These are phyloP conservation scores for Paraphaeosphaeria sporulosa DNA, from an alignment of 2,329 filamentous ascomycete species.

Conservation along the genomic window DNA sequence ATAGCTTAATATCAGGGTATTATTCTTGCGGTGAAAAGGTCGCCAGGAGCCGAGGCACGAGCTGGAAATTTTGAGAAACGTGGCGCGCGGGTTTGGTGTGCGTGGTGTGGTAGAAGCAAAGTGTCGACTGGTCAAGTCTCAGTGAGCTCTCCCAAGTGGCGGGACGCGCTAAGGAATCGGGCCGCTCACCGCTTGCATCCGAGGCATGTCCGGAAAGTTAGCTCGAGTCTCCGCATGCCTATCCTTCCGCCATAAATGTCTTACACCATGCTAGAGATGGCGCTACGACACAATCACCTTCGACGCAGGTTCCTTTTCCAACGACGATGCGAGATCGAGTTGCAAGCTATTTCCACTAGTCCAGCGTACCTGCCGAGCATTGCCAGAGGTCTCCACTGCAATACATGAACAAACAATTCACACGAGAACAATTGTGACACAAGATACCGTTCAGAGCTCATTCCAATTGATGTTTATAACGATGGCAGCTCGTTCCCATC, in stretches of 20 bases:
- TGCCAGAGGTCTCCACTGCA: too few species aligned
- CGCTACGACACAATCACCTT: background rate
- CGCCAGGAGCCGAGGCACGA: background rate
- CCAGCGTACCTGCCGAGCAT: background rate
- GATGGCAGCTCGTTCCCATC: background rate
- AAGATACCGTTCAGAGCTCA: too few species aligned
- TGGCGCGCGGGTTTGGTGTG: constrained; percentile 11
- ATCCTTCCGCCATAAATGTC: background rate
- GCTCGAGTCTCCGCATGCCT: background rate
- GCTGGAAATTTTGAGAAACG: background rate
- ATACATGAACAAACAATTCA: too few species aligned
- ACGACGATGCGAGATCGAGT: background rate
- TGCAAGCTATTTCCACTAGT: background rate
- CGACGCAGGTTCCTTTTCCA: background rate
- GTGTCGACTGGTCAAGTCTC: constrained; percentile 22
- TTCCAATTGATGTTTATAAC: too few species aligned
- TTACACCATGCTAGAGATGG: background rate
- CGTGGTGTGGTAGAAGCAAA: constrained; percentile 31
- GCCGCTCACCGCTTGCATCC: constrained; percentile 8
- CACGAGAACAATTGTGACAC: too few species aligned
- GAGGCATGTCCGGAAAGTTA: background rate
- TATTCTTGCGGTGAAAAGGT: background rate
- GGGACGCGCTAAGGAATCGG: constrained; percentile 27
- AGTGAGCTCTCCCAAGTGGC: constrained; percentile 34
- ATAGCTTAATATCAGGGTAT: background rate